Evolutionary conservation across 1,284 basidiomycete species (phyloP).

Genomic region (Cryptococcus jaspeensis): DNA sequence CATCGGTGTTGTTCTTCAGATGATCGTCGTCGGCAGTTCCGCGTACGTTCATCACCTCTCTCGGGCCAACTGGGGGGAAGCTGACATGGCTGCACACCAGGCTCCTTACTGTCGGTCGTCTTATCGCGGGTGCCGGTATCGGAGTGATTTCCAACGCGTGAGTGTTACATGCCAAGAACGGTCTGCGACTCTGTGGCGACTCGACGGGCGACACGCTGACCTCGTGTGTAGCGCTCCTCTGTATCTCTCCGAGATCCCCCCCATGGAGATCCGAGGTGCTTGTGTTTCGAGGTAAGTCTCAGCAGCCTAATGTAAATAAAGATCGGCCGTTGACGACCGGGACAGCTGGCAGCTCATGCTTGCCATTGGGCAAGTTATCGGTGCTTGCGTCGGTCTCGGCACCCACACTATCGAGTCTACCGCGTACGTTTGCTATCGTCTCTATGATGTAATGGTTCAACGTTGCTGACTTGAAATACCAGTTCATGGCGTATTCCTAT

Average conservation of each 20-base stretch:
- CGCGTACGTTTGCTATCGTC: constrained; percentile 11
- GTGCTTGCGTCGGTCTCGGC: constrained; percentile 51
- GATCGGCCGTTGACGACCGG: no score
- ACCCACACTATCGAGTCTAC: constrained; percentile 18
- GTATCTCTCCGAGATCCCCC: constrained; percentile 54
- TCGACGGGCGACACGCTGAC: neutral
- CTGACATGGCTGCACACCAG: constrained; percentile 9
- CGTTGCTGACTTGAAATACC: neutral
- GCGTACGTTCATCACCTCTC: constrained; percentile 16
- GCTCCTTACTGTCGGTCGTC: constrained; percentile 51
- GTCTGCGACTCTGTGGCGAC: neutral
- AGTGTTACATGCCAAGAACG: constrained; percentile 1
- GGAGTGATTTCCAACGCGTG: constrained; percentile 50
- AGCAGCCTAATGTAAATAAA: neutral
- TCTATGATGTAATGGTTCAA: neutral
- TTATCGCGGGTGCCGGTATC: constrained; percentile 52
- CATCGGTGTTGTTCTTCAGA: constrained; percentile 51
- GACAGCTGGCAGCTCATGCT: constrained; percentile 53
- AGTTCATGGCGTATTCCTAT: constrained; percentile 51
- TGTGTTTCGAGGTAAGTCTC: constrained; percentile 39
- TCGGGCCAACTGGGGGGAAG: constrained; percentile 1
- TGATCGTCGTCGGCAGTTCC: constrained; percentile 42
- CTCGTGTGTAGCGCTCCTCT: constrained; percentile 34
- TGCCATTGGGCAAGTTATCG: constrained; percentile 54
- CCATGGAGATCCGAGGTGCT: constrained; percentile 52